Evolutionary conservation across 805 yeast species (phyloP).

Genomic region (Yamadazyma takamatsuzukensis): DNA sequence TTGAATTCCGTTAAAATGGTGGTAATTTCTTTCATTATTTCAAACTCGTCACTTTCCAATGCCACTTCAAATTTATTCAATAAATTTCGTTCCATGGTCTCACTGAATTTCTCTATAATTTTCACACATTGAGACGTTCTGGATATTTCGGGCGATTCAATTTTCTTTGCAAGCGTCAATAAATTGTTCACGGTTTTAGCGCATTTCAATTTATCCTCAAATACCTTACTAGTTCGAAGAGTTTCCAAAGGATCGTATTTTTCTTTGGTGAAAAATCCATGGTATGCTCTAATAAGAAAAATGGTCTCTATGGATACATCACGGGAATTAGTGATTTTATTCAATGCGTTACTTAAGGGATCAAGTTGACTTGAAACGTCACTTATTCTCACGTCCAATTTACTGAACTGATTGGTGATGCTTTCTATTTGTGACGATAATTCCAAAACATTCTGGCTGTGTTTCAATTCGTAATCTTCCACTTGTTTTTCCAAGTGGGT

Average conservation of each 20-base stretch:
- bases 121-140: slow-evolving; percentile 34
- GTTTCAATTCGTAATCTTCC: slow-evolving; percentile 57
- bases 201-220: slow-evolving; percentile 57
- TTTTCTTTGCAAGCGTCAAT: slow-evolving; percentile 59
- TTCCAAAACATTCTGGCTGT: slow-evolving; percentile 61
- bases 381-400: slow-evolving; percentile 50
- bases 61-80: slow-evolving; percentile 69
- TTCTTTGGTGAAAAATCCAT: slow-evolving; percentile 64
- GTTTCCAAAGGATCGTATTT: slow-evolving; percentile 53
- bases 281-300: slow-evolving; percentile 70
- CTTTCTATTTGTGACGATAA: slow-evolving; percentile 46
- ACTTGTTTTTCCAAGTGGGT: slow-evolving; percentile 54
- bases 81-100: slow-evolving; percentile 68
- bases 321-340: slow-evolving; percentile 65
- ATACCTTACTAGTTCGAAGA: slow-evolving; percentile 46
- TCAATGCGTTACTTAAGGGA: slow-evolving; percentile 67
- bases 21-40: slow-evolving; percentile 74
- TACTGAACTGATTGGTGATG: slow-evolving; percentile 46
- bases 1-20: slow-evolving; percentile 74
- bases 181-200: slow-evolving; percentile 69
- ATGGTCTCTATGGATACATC: slow-evolving; percentile 71
- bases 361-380: slow-evolving; percentile 57
- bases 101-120: slow-evolving; percentile 67
- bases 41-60: slow-evolving; percentile 64
- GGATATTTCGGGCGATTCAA: slow-evolving; percentile 52